Conservation (phyloP, 352 stramenopile genomes). For the Lagenidium sp. region DNA sequence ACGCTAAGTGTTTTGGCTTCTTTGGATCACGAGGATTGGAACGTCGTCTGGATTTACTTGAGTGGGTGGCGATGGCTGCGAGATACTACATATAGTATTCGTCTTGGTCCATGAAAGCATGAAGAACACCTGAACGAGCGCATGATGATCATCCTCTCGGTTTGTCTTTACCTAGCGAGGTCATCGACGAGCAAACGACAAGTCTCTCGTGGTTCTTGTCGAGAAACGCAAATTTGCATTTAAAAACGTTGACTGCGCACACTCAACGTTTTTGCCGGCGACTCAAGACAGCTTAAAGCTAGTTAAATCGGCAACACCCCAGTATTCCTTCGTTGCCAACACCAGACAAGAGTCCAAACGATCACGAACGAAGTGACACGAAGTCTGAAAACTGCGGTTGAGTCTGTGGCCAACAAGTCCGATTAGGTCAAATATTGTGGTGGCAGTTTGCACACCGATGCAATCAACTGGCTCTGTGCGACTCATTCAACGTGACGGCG, state of each 20-base stretch:
- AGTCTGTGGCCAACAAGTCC: not conserved
- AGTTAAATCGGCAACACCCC: not conserved
- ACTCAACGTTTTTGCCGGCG: not conserved
- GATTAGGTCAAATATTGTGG: not conserved
- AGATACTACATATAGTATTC: too few relatives aligned
- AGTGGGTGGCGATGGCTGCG: slow-evolving; percentile 1
- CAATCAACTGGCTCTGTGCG: slow-evolving; percentile 2
- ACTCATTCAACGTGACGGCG: not conserved
- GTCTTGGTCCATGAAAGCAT: slow-evolving; percentile 4
- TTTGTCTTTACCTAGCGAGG: not conserved
- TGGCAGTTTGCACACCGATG: not conserved
- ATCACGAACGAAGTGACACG: slow-evolving; percentile 12
- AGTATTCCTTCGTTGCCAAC: not conserved
- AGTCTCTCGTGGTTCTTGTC: not conserved
- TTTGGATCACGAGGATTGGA: too few relatives aligned
- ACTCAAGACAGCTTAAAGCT: not conserved
- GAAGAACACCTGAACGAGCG: slow-evolving; percentile 1
- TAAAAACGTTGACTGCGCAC: not conserved
- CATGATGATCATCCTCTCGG: not conserved
- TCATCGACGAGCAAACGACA: slow-evolving; percentile 1
- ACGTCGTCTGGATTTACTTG: too few relatives aligned
- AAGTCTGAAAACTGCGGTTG: not conserved
- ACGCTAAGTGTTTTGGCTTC: too few relatives aligned
- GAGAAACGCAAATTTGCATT: not conserved
- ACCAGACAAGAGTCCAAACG: not conserved